Evolutionary conservation across 2,329 filamentous ascomycete genomes (phyloP).

Genomic region (Colletotrichum sp.): DNA sequence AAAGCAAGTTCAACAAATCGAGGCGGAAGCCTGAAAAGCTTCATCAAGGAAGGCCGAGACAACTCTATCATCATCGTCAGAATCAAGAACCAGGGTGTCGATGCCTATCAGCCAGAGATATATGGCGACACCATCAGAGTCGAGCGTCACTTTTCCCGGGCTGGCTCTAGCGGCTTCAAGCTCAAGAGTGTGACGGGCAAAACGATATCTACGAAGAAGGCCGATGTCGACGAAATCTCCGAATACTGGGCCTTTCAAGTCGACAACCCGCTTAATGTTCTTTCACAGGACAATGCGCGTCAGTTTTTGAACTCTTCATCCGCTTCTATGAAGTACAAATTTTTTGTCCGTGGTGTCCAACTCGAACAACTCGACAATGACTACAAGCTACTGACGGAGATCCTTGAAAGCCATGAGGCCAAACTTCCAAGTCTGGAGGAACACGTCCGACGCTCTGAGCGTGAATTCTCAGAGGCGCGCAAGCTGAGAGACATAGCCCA

Average conservation of each 20-base stretch:
- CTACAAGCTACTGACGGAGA: slow-evolving; percentile 83
- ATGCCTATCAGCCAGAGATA: slow-evolving; percentile 81
- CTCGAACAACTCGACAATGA: slow-evolving; percentile 91
- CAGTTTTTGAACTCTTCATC: slow-evolving; percentile 90
- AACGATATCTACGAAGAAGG: slow-evolving; percentile 80
- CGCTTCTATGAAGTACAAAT: slow-evolving; percentile 88
- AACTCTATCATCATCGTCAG: slow-evolving; percentile 78
- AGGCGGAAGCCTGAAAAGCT: slow-evolving; percentile 84
- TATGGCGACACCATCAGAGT: slow-evolving; percentile 88
- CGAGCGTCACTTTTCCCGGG: slow-evolving; percentile 85
- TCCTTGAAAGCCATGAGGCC: slow-evolving; percentile 72
- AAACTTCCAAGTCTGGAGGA: slow-evolving; percentile 66
- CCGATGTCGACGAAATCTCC: slow-evolving; percentile 88
- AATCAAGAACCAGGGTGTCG: slow-evolving; percentile 88
- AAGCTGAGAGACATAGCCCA: slow-evolving; percentile 32
- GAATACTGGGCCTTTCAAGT: slow-evolving; percentile 95
- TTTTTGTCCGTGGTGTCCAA: slow-evolving; percentile 94
- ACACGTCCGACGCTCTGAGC: slow-evolving; percentile 67
- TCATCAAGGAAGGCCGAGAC: slow-evolving; percentile 89
- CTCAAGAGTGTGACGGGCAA: slow-evolving; percentile 76
- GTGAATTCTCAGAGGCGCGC: slow-evolving; percentile 42
- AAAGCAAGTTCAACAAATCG: slow-evolving; percentile 94
- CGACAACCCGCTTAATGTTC: slow-evolving; percentile 94
- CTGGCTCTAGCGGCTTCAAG: slow-evolving; percentile 82
- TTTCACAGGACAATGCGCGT: slow-evolving; percentile 93